Evolutionary conservation across 1,284 basidiomycete genomes (phyloP).

Genomic region (Rhodotorula mucilaginosa): DNA sequence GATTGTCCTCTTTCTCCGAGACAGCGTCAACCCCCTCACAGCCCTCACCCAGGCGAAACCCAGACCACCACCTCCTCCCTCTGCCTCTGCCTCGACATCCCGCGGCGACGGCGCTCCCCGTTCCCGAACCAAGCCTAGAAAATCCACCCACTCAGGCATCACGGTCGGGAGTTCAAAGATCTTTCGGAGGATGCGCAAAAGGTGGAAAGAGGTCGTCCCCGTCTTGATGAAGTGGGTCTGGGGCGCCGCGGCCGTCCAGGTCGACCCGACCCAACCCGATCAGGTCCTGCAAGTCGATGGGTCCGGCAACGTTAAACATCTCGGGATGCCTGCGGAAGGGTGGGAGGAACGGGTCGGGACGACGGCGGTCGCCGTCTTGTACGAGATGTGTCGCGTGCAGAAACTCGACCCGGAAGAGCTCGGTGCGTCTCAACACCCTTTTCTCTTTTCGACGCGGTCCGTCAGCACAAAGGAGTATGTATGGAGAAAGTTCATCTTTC

Average conservation of each 20-base stretch:
- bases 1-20: conserved; percentile 41
- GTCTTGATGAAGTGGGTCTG: conserved; percentile 36
- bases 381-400: conserved; percentile 87
- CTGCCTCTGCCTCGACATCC: neutral
- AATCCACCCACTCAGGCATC: conserved; percentile 2
- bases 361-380: conserved; percentile 66
- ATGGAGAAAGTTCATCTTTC: no score
- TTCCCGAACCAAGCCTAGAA: neutral
- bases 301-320: conserved; percentile 53
- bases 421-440: conserved; percentile 54
- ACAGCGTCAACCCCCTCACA: conserved; percentile 60
- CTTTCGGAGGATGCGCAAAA: conserved; percentile 29
- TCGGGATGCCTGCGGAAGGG: conserved; percentile 60
- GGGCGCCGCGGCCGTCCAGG: conserved; percentile 47
- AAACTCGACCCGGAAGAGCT: conserved; percentile 72
- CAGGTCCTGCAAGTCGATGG: conserved; percentile 54
- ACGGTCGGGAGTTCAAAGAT: conserved; percentile 29
- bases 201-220: conserved; percentile 36
- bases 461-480: no score
- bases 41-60: conserved; percentile 43
- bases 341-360: conserved; percentile 40
- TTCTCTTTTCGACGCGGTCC: no score
- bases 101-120: neutral
- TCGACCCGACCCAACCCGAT: conserved; percentile 60
- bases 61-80: no score